These are phyloP conservation scores for Athelia sp. DNA, from an alignment of 1,284 basidiomycete genomes.

Conservation along the genomic window DNA sequence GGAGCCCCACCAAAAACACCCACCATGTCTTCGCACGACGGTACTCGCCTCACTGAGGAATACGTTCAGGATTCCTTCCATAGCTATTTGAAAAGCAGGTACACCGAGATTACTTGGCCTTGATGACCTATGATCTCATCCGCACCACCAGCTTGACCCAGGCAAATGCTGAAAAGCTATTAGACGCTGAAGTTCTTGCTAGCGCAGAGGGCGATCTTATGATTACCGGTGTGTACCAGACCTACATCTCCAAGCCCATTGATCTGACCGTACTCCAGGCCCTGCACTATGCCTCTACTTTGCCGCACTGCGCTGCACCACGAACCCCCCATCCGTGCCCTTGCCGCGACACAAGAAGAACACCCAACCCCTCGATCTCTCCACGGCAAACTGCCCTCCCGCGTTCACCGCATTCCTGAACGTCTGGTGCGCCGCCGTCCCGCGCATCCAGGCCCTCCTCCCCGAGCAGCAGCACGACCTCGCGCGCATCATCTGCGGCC, in stretches of 20 bases:
- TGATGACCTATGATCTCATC: constrained; percentile 58
- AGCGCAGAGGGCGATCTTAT: constrained; percentile 76
- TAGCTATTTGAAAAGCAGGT: constrained; percentile 61
- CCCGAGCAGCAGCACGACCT: constrained; percentile 74
- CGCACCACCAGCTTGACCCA: constrained; percentile 24
- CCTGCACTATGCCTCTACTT: constrained; percentile 64
- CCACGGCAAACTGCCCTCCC: constrained; percentile 50
- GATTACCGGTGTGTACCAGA: constrained; percentile 58
- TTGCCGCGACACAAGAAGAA: constrained; percentile 40
- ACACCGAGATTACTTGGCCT: constrained; percentile 59
- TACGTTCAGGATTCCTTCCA: constrained; percentile 74
- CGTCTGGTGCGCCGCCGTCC: constrained; percentile 67
- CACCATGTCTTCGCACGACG: too few species aligned
- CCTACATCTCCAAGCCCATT: constrained; percentile 38
- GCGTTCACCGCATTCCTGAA: constrained; percentile 62
- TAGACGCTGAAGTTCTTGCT: constrained; percentile 65
- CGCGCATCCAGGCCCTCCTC: constrained; percentile 54
- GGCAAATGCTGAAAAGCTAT: constrained; percentile 67
- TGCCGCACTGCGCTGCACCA: constrained; percentile 55
- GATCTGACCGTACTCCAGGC: constrained; percentile 28
- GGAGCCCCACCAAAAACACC: too few species aligned
- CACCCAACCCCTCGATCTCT: constrained; percentile 39
- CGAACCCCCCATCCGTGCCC: constrained; percentile 55
- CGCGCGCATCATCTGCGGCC: constrained; percentile 75
- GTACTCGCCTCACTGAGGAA: constrained; percentile 43